Evolutionary conservation across 2,329 filamentous ascomycete species (phyloP).

Genomic region (Pseudogymnoascus sp.): DNA sequence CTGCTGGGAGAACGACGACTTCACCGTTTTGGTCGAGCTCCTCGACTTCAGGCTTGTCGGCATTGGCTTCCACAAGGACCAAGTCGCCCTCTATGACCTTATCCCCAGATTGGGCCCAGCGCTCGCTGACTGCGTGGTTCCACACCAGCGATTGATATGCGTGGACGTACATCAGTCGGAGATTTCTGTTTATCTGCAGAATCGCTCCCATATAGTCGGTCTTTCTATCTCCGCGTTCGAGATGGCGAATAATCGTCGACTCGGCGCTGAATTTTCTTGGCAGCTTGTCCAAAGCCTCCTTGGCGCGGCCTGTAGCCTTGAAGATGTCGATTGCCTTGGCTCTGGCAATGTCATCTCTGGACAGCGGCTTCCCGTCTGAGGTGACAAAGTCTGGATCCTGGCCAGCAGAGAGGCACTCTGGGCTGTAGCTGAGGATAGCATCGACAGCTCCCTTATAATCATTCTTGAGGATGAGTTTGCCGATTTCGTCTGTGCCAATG

Average conservation of each 20-base stretch:
- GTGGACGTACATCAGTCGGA: conserved; percentile 92
- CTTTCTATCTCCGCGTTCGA: conserved; percentile 38
- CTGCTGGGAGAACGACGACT: conserved; percentile 43
- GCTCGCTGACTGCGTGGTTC: conserved; percentile 76
- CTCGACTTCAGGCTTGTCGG: conserved; percentile 15
- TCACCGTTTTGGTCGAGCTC: conserved; percentile 32
- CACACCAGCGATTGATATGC: conserved; percentile 93
- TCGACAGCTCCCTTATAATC: conserved; percentile 75
- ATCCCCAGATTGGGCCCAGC: conserved; percentile 67
- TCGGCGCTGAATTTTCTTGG: conserved; percentile 80
- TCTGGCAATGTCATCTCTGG: conserved; percentile 68
- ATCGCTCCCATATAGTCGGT: conserved; percentile 76
- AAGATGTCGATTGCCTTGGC: conserved; percentile 73
- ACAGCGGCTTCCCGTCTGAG: conserved; percentile 40
- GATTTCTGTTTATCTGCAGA: conserved; percentile 66
- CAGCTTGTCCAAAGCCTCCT: conserved; percentile 56
- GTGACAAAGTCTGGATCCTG: conserved; percentile 36
- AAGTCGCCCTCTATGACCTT: conserved; percentile 79
- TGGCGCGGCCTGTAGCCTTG: conserved; percentile 48
- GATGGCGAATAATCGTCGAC: conserved; percentile 65
- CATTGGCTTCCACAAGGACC: conserved; percentile 22
- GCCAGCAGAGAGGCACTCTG: conserved; percentile 49
- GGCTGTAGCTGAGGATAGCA: conserved; percentile 64
- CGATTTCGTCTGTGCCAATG: conserved; percentile 77
- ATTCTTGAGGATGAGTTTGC: conserved; percentile 71